Base-by-base conservation (phyloP, 2,329 filamentous ascomycete species). In the Venturia carpophila region DNA sequence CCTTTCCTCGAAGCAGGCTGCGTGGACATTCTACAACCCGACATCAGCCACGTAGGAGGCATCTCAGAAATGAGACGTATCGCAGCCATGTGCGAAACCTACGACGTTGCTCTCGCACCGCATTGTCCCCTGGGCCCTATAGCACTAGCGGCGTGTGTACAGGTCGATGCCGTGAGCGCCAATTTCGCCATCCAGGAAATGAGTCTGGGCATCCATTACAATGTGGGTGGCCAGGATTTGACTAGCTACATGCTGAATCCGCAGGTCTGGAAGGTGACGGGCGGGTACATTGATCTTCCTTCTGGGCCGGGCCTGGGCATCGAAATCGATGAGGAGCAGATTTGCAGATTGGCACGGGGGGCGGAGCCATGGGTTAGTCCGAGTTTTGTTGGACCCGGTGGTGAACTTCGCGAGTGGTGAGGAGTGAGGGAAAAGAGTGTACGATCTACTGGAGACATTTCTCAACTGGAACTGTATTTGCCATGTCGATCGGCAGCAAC, bases 131-230 rank as follows among this genome's bases (percentile, higher is more conserved):
- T 91, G 0, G 89, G 89, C 0, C 88, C 89, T 0, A 87, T 92
- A 62, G 87, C 89, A 0, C 77, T 91, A 19, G 89, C 89, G 0
- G 89, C 89, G 0, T 86, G 82, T 65, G 79, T 91, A 49, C 88
- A 91, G 68, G 83, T 91, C 1, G 86, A 84, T 30, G 71, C 78
- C 83, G 24, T 77, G 75, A 11, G 84, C 77, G 24, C 81, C 80
- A 24, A 91, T 88, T 73, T 91, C 71, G 83, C 82, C 0, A 91
- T 92, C 41, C 85, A 90, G 71, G 89, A 92, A 74, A 91, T 91
- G 89, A 87, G 85, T 64, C 71, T 91, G 39, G 89, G 89, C 0
- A 92, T 92, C 69, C 90, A 92, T 72, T 92, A 92, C 71, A 92
- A 92, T 67, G 72, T 70, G 1, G 75, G 74, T 0, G 72, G 71